Base-by-base conservation (phyloP, 768 basidiomycete genomes). In the Termitomyces sp. region DNA sequence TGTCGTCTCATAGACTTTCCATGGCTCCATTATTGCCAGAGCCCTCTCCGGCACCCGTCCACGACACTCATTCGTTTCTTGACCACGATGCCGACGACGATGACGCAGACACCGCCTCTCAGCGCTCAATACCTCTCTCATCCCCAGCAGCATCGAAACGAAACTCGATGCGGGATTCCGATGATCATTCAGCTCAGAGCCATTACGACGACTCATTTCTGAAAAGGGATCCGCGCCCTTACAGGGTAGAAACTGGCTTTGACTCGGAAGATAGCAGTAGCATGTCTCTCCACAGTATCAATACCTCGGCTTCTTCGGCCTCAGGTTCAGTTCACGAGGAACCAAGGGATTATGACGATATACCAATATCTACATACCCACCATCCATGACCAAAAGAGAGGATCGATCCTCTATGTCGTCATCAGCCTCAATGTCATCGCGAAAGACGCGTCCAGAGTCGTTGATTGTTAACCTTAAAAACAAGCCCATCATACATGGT, bases 371-470 rank as follows among this genome's bases (percentile, higher is more conserved):
- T 13, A 85, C 83, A 22, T 89, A 89, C 71, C 88, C 89, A 27
- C 88, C 86, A 20, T 75, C 73, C 2, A 76, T 76, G 48, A 71
- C 74, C 22, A 73, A 67, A 46, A 74, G 68, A 56, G 74, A 77
- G 53, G 78, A 82, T 64, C 72, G 81, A 53, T 81, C 84, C 26
- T 86, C 83, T 1, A 74, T 87, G 32, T 74, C 81, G 3, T 91
- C 89, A 3, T 81, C 85, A 60, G 77, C 83, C 18, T 90, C 89
- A 0, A 79, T 76, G 7, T 81, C 84, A 13, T 88, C 87, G 58
- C 65, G 78, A 46, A 94, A 93, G 70, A 81, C 86, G 33, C 82
- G 91, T 18, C 92, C 91, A 8, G 91, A 94, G 67, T 91, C 89
- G 4, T 74, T 91, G 69, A 66, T 94, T 9, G 71, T 91, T n/a